Percentiles rank a stretch among this genome's conserved stretches.
Evolutionary conservation across 805 yeast genomes (phyloP).

Genomic region (Alloascoidea africana): DNA sequence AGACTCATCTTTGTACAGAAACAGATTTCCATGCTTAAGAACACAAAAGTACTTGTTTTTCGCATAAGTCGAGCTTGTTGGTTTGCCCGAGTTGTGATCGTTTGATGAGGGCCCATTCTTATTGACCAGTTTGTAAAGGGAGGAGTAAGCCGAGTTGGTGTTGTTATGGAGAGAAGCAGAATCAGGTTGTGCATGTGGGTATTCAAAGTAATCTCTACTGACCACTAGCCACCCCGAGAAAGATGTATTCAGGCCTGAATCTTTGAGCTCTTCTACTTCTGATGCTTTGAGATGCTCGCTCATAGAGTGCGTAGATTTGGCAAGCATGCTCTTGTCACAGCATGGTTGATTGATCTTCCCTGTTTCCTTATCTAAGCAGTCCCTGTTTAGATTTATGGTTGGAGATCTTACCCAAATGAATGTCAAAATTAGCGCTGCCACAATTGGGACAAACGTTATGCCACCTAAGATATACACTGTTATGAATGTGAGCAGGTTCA

Average conservation of each 20-base stretch:
- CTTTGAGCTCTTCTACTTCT: neutral
- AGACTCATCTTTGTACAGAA: conserved; percentile 62
- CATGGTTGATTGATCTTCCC: too few relatives aligned
- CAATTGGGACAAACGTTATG: neutral
- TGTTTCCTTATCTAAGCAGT: neutral
- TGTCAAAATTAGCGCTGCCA: neutral
- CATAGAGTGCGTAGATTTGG: neutral
- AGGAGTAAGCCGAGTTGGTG: conserved; percentile 36
- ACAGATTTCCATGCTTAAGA: conserved; percentile 75
- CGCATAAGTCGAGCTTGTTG: conserved; percentile 4
- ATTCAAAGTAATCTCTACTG: conserved; percentile 58
- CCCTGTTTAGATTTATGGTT: neutral
- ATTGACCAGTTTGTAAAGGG: conserved; percentile 43
- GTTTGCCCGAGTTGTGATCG: conserved; percentile 4
- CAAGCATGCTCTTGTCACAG: neutral
- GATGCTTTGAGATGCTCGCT: neutral
- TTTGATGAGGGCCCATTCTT: conserved; percentile 10
- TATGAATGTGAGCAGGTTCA: neutral
- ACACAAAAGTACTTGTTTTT: conserved; percentile 21
- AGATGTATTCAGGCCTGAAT: conserved; percentile 9
- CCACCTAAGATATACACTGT: neutral
- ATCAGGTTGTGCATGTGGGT: conserved; percentile 17
- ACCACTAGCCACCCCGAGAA: conserved; percentile 68
- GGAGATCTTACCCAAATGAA: neutral
- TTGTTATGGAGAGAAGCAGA: conserved; percentile 4